Conservation (phyloP, 2,329 filamentous ascomycete genomes). For the Aspergillus pseudoterreus region DNA sequence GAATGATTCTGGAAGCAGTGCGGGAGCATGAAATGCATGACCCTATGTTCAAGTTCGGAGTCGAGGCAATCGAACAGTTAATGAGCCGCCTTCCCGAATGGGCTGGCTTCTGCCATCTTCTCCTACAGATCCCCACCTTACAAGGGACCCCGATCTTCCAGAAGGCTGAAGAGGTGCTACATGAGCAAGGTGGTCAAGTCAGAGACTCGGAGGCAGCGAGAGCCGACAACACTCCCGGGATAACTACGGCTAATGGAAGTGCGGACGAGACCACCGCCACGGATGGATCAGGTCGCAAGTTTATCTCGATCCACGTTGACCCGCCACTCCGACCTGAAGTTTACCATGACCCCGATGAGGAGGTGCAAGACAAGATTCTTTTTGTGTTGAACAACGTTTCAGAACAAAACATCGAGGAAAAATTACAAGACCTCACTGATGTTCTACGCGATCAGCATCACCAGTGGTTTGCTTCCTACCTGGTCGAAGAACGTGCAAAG, state of each 20-base stretch:
- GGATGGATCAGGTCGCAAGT: conserved; percentile 66
- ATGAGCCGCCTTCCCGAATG: conserved; percentile 81
- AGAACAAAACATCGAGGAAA: conserved; percentile 77
- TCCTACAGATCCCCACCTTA: conserved; percentile 76
- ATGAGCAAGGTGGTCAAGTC: conserved; percentile 58
- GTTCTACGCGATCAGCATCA: conserved; percentile 77
- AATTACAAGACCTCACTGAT: conserved; percentile 76
- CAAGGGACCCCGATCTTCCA: conserved; percentile 80
- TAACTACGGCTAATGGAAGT: conserved; percentile 64
- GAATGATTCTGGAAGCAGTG: conserved; percentile 96
- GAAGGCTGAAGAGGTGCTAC: conserved; percentile 76
- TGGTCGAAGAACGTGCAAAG: conserved; percentile 94
- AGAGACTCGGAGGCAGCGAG: conserved; percentile 51
- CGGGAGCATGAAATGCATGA: conserved; percentile 77
- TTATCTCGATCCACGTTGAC: conserved; percentile 74
- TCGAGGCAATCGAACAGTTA: conserved; percentile 90
- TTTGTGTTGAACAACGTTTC: conserved; percentile 98
- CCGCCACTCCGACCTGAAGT: conserved; percentile 58
- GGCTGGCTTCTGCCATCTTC: conserved; percentile 87
- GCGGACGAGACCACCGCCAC: conserved; percentile 57
- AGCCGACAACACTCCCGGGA: conserved; percentile 32
- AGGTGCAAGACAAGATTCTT: conserved; percentile 86
- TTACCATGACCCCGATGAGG: conserved; percentile 79
- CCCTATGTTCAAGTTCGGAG: conserved; percentile 96
- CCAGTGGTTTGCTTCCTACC: conserved; percentile 93